Percentiles rank a stretch among this genome's conserved stretches.
Evolutionary conservation across 2,329 filamentous ascomycete genomes (phyloP).

Genomic region (Rosellinia necatrix): DNA sequence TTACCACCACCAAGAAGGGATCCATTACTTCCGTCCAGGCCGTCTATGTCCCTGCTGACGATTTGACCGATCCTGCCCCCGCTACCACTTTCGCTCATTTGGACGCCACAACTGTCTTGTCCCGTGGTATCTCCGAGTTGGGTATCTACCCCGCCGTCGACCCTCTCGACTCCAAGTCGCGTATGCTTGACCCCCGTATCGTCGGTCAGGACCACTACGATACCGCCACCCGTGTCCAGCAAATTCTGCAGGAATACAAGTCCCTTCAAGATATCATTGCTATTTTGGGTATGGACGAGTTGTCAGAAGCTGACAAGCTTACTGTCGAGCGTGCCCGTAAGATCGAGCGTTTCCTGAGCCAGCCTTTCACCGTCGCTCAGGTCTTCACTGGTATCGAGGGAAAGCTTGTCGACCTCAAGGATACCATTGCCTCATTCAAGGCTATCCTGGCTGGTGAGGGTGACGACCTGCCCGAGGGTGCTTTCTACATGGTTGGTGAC

Average conservation of each 20-base stretch:
- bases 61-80: slow-evolving; percentile 99
- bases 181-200: slow-evolving; percentile 99
- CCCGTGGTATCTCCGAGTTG: slow-evolving; percentile 99
- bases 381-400: slow-evolving; percentile 95
- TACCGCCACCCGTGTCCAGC: slow-evolving; percentile 91
- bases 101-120: slow-evolving; percentile 99
- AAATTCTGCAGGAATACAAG: slow-evolving; percentile 99
- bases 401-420: slow-evolving; percentile 96
- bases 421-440: slow-evolving; percentile 98
- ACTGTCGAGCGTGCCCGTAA: slow-evolving; percentile 99
- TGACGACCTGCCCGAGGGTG: slow-evolving; percentile 93
- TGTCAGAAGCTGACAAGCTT: slow-evolving; percentile 98
- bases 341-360: slow-evolving; percentile 99
- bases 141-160: slow-evolving; percentile 99
- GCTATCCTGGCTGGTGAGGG: slow-evolving; percentile 92
- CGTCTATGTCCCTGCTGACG: slow-evolving; percentile 99
- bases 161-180: slow-evolving; percentile 98
- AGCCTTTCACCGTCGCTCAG: slow-evolving; percentile 91
- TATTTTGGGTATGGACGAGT: slow-evolving; percentile 99
- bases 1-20: slow-evolving; percentile 98
- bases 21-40: slow-evolving; percentile 99
- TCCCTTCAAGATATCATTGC: slow-evolving; percentile 99
- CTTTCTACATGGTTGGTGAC: slow-evolving; percentile 98
- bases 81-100: slow-evolving; percentile 99
- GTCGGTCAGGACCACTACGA: slow-evolving; percentile 98